phyloP scores from a whole-genome alignment of 768 basidiomycete species.

The Strobilomyces confusus region DNA sequence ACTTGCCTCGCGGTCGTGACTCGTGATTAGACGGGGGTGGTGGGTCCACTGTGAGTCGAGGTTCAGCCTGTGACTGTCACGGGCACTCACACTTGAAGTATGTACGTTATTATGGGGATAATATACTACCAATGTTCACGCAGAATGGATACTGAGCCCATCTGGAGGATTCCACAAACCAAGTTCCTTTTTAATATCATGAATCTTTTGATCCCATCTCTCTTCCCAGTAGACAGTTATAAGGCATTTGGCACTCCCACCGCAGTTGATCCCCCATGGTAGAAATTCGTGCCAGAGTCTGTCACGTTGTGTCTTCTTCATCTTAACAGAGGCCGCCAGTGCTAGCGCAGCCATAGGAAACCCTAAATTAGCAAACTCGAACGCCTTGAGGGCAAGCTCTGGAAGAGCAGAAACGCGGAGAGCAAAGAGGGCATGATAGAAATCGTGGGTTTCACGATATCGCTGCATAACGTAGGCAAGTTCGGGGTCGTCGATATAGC shows the following conservation, averaged over 20 bases:
- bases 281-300: conserved; percentile 77
- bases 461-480: conserved; percentile 97
- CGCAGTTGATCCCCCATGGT: conserved; percentile 89
- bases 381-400: conserved; percentile 91
- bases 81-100: too few relatives aligned
- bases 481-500: conserved; percentile 90
- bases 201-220: conserved; percentile 81
- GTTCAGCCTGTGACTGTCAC: too few relatives aligned
- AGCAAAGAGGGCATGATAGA: conserved; percentile 84
- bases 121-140: too few relatives aligned
- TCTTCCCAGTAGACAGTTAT: conserved; percentile 96
- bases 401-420: conserved; percentile 87
- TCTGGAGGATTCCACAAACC: conserved; percentile 80
- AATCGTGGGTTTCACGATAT: conserved; percentile 97
- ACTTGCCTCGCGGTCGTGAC: too few relatives aligned
- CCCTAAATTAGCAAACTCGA: conserved; percentile 88
- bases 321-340: conserved; percentile 44
- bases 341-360: conserved; percentile 85
- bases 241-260: conserved; percentile 66
- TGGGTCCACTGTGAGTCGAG: too few relatives aligned
- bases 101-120: too few relatives aligned
- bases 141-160: conserved; percentile 19
- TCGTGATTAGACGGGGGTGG: too few relatives aligned
- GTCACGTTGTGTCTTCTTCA: conserved; percentile 41
- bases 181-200: conserved; percentile 79